Evolutionary conservation across 176 grass and related monocot species (phyloP), one percentile per base, ranked within the genome.

Genomic region (Cenchrus purpureus): DNA sequence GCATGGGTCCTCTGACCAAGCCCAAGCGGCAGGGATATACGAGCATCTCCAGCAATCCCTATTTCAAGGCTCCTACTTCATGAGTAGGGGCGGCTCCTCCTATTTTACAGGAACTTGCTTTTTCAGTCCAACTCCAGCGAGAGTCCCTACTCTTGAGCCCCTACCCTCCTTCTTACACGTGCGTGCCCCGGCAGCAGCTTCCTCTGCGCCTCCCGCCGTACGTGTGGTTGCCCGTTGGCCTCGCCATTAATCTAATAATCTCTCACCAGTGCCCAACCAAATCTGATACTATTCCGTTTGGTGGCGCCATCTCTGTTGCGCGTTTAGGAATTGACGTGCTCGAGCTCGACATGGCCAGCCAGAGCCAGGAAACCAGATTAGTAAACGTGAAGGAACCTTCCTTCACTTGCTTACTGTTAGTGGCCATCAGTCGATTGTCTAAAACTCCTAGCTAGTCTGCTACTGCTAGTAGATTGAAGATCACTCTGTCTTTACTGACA

Each of bases 191-290:
- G 52, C 75, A 13, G 14, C 81, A 3, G 68, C 7, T 55, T 78
- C 65, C 19, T 28, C 77, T 19, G 48, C 57, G 37, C 44, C 31
- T 32, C 31, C 31, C 69, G 4, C 63, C 78, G 77, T 74, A 59
- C 52, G 63, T 76, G 10, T 76, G 51, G 79, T 71, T 85, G 82
- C 68, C 16, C 79, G 53, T 31, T 58, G 57, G 40, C 68, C 17
- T 19, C 28, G 74, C 25, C 42, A 66, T 90, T 82, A 86, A 77
- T 62, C 57, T 29, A 66, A 86, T 82, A 86, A 77, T 62, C 57
- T 29, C 48, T 8, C 13, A 53, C 17, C 55, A 53, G 62, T 20
- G 15, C 31, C 10, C 78, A 13, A 31, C 62, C 9, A 44, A 31
- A 59, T 52, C 14, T 65, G 14, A 4, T 20, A 25, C 12, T 28